Base-by-base conservation (phyloP, 2,329 filamentous ascomycete species). In the Colletotrichum lupini region DNA sequence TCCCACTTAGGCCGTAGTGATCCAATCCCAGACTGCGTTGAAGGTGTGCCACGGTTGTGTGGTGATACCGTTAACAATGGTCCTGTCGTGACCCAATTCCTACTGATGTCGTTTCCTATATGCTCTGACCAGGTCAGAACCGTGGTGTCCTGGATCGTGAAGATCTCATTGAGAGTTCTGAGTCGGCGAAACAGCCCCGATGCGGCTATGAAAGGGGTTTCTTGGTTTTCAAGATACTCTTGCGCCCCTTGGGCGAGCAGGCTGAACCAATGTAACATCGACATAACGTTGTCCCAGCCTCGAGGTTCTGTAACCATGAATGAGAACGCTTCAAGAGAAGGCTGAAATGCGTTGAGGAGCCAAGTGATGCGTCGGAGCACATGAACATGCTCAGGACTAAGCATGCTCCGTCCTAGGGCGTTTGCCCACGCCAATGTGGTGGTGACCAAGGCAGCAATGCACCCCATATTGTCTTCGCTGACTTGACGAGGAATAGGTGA, bases 21-120 rank as follows among this genome's bases (percentile, higher is more conserved):
- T 12, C 83, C 84, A 67, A 82, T 82, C 2, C 79, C 80, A 4
- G 81, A 79, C 63, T 85, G 82, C 22, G 81, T 82, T 28, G 77
- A 77, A 5, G 77, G 70, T 7, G 79, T 77, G 12, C 77, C 79
- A 14, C 77, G 77, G 80, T 80, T 5, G 84, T 83, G 4, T 80
- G 82, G 68, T 81, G 83, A 28, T n/a, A 87, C 81, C 0, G 80
- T 82, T 12, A 87, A 81, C 3, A 72, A 78, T 2, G 77, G 76
- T 4, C 76, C 77, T 3, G 78, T 78, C 1, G 80, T 76, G 8
- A 81, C 71, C 88, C 88, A 89, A 55, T 84, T 86, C 57, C 81
- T 82, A 4, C 79, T 78, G 12, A 88, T 82, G 55, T 89, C 87
- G 9, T 82, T 80, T 5, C 82, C 67, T 49, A 89, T 86, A 61